Base-by-base conservation (phyloP, 805 yeast genomes). In the Nakazawaea wyomingensis region DNA sequence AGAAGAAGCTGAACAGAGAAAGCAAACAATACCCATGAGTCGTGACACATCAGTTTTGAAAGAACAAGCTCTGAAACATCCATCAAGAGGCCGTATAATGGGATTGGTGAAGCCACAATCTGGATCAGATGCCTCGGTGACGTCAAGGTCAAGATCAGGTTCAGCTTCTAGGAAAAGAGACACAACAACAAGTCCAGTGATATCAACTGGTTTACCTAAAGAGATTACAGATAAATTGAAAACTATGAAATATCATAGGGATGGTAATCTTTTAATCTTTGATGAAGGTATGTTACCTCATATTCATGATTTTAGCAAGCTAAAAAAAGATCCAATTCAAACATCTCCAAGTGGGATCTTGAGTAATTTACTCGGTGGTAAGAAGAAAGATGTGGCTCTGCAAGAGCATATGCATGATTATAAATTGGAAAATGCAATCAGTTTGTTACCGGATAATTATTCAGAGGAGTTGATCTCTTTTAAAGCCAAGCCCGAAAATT, bases 381-480 rank as follows among this genome's bases (percentile, higher is more conserved):
- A 57, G 42, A 55, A 52, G 49, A 61, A 60, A 38, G 69, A 64
- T 3, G 44, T 41, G 1, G 28, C 17, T 13, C 36, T 6, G 8
- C 43, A 38, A 33, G 61, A 53, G 5, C 60, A 55, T 30, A 54
- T 54, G 10, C 48, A 46, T n/a, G 56, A 50, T 30, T 37, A 42
- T 13, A 41, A 59, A 13, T 50, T 63, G 20, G 68, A 61, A 43
- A 49, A 60, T 33, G 60, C 67, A 7, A 39, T 63, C 21, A 57
- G 64, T 46, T 46, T 64, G n/a, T 46, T 64, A 35, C 68, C 69
- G 1, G 69, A 64, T 45, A 53, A 60, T 6, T 64, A 64, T 38
- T 54, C 64, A 8, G 48, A 53, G 31, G 61, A 61, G 40, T 45
- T 64, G 43, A 62, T 63, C 53, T 56, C 57, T 28, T 44, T 64